Conservation (phyloP, 345 rosid genomes). For the Aquilaria malaccensis region DNA sequence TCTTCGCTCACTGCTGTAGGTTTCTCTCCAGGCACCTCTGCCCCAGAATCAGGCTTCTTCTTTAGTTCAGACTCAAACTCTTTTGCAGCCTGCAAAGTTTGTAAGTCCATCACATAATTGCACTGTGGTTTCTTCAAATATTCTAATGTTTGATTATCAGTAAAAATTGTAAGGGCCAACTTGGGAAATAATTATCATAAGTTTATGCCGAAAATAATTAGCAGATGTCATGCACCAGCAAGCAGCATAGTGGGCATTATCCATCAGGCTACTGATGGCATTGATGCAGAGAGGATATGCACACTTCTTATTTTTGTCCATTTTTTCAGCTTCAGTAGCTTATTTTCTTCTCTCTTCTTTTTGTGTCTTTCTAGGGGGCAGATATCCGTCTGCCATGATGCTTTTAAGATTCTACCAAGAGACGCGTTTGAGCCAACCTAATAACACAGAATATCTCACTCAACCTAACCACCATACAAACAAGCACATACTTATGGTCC, state of each 20-base stretch:
- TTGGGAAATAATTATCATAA: neutral
- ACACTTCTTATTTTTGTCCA: too few species aligned
- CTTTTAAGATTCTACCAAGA: too few species aligned
- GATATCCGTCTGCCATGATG: too few species aligned
- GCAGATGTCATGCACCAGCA: neutral
- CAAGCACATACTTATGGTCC: too few species aligned
- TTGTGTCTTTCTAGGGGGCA: too few species aligned
- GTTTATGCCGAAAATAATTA: neutral
- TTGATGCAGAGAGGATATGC: too few species aligned
- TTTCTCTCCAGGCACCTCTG: conserved; percentile 31
- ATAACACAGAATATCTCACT: too few species aligned
- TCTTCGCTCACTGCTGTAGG: conserved; percentile 37
- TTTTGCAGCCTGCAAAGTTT: conserved; percentile 75
- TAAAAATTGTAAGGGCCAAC: neutral
- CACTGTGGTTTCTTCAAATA: neutral
- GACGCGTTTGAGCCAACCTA: too few species aligned
- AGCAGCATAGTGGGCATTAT: neutral
- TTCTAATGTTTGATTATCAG: neutral
- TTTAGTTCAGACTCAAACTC: conserved; percentile 96
- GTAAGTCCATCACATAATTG: neutral
- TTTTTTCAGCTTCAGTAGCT: too few species aligned
- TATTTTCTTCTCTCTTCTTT: too few species aligned
- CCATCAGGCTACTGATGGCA: neutral
- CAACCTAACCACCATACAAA: too few species aligned
- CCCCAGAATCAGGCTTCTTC: conserved; percentile 50